Base-by-base conservation (phyloP, 352 stramenopile genomes). In the Pythium periplocum region DNA sequence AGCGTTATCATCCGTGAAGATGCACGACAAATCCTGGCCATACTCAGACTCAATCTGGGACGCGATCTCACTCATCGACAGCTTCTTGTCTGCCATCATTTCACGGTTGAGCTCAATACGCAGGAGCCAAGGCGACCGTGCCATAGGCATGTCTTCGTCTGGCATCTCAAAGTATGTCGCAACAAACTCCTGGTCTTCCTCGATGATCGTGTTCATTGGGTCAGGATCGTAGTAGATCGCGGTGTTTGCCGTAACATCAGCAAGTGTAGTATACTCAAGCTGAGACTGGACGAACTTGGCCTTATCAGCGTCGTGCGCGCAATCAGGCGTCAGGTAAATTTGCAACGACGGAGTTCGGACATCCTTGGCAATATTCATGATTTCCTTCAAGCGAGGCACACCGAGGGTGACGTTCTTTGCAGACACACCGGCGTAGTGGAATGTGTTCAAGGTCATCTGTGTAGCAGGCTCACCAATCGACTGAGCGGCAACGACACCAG, bases 391-490 rank as follows among this genome's bases (percentile, higher is more conserved):
- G 51, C 97, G 91, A 50, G 97, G 97, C 43, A 99, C 97, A 85
- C 97, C 97, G 34, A 99, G 88, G 38, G 97, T 99, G 12, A 99
- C 97, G 84, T 99, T 99, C 76, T 99, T 99, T 17, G 96, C 96
- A 44, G 90, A 98, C 59, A 99, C 96, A 90, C 97, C 87, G 62
- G 97, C 96, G 68, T 98, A 99, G 75, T 99, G 97, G 79, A 99
- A 99, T 46, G 97, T 99, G 79, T 99, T 99, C 51, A 99, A 78
- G 11, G 97, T 99, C 97, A 99, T 99, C 78, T 99, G 97, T 38
- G 97, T 99, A 48, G 97, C 96, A 26, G 97, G 97, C 66, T 99
- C 97, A 60, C 97, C 97, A 72, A 99, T 99, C 46, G 93, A 99
- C 66, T 99, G 97, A 3, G 97, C 97, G 10, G 97, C 97, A 46